Conservation (phyloP, 1,284 basidiomycete species). For the Tetrapyrgos nigripes region DNA sequence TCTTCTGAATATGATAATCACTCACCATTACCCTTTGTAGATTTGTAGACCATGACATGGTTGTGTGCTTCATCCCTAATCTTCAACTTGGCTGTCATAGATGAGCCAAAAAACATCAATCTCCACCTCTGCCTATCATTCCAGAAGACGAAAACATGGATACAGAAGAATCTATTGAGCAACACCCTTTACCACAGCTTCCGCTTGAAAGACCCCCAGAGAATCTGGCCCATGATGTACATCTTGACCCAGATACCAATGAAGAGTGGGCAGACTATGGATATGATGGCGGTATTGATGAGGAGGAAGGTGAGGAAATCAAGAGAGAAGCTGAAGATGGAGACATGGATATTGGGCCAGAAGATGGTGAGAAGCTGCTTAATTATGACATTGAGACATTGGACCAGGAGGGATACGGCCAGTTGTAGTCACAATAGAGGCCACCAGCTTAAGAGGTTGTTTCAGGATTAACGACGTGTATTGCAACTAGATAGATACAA, state of each 20-base stretch:
- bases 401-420: neutral
- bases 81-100: neutral
- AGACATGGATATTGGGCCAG: neutral
- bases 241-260: neutral
- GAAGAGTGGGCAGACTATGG: neutral
- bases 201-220: neutral
- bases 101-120: neutral
- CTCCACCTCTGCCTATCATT: neutral
- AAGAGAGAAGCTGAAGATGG: neutral
- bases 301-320: neutral
- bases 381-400: neutral
- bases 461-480: too few relatives aligned
- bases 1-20: neutral
- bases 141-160: neutral
- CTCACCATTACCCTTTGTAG: constrained; percentile 12
- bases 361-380: neutral
- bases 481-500: too few relatives aligned
- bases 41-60: constrained; percentile 31
- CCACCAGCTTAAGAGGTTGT: too few relatives aligned
- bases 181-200: neutral
- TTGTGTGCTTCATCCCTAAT: constrained; percentile 20
- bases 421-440: too few relatives aligned
- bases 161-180: neutral
- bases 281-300: neutral
- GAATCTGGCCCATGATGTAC: neutral